Base-by-base conservation (phyloP, 345 rosid genomes). In the Lagerstroemia speciosa region DNA sequence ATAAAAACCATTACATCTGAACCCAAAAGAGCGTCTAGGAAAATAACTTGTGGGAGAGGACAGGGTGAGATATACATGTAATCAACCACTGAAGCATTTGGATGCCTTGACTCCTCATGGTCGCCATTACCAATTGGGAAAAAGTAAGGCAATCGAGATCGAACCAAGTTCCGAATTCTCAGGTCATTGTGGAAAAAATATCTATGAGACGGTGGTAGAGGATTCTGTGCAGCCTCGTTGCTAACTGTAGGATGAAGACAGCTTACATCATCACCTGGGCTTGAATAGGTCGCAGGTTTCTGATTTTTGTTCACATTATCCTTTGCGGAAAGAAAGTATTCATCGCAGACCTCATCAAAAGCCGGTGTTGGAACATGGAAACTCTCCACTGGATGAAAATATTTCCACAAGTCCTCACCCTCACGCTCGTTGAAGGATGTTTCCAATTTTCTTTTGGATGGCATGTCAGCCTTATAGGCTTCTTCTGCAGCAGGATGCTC, bases 131-230 rank as follows among this genome's bases (percentile, higher is more conserved):
- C 83, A 58, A 88, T 71, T 7, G 96, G 96, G 52, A 68, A 75
- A 71, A 88, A 91, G 83, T 89, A 72, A 68, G 91, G 99, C 70
- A 94, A 81, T 58, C 90, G 88, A 68, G 75, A 58, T 24, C 67
- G 74, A 43, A 84, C 93, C 72, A 91, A 71, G 66, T 65, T 74
- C 77, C 50, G 84, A 71, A 91, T 81, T 77, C 89, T 87, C 65
- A 84, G 83, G 82, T 94, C 93, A 62, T 78, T 73, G 71, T 91
- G 89, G 81, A 86, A 85, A 81, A 88, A 91, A 79, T 89, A 94
- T 55, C 58, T 62, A 77, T 88, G 93, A 57, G 96, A 78, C 62
- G 95, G 95, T 75, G 90, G 93, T 72, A 75, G 80, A 77, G 83
- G 79, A 36, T 71, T 74, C 40, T 73, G 80, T 62, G 72, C 58